These are phyloP conservation scores for Beta vulgaris DNA, from an alignment of 148 eudicot species.

Conservation along the genomic window DNA sequence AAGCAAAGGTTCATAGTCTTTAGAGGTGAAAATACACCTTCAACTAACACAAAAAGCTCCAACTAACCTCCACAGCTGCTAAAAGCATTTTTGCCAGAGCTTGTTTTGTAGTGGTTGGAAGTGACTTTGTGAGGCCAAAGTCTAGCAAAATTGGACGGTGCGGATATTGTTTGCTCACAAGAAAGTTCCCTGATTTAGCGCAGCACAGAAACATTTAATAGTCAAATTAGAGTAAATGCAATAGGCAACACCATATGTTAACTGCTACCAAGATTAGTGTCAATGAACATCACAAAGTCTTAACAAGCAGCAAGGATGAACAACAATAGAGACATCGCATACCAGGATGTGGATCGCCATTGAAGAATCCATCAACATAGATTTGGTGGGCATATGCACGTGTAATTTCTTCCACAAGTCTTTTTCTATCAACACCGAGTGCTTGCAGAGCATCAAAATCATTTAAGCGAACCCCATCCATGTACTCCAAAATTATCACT, in stretches of 20 bases:
- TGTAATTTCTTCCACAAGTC: slow-evolving; percentile 94
- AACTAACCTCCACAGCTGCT: slow-evolving; percentile 91
- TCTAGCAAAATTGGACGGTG: slow-evolving; percentile 89
- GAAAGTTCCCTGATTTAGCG: slow-evolving; percentile 72
- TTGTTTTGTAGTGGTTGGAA: slow-evolving; percentile 78
- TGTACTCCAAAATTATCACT: slow-evolving; percentile 86
- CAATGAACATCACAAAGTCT: background rate
- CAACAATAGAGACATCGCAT: slow-evolving; percentile 12
- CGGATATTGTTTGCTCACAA: slow-evolving; percentile 89
- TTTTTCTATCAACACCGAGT: slow-evolving; percentile 78
- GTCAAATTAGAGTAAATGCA: background rate
- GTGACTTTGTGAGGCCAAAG: slow-evolving; percentile 89
- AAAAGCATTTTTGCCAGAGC: slow-evolving; percentile 96
- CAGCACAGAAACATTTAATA: slow-evolving; percentile 16
- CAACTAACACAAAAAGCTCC: slow-evolving; percentile 6
- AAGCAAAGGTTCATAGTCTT: background rate
- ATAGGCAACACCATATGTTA: background rate
- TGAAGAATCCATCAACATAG: slow-evolving; percentile 95
- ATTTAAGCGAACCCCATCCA: slow-evolving; percentile 95
- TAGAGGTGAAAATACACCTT: background rate
- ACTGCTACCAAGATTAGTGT: background rate
- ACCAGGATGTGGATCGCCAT: slow-evolving; percentile 99
- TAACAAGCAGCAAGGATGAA: slow-evolving; percentile 2
- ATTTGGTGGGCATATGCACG: slow-evolving; percentile 99
- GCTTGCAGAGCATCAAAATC: slow-evolving; percentile 76